phyloP scores from a whole-genome alignment of 2,329 filamentous ascomycete genomes.

The Pseudogymnoascus sp. region DNA sequence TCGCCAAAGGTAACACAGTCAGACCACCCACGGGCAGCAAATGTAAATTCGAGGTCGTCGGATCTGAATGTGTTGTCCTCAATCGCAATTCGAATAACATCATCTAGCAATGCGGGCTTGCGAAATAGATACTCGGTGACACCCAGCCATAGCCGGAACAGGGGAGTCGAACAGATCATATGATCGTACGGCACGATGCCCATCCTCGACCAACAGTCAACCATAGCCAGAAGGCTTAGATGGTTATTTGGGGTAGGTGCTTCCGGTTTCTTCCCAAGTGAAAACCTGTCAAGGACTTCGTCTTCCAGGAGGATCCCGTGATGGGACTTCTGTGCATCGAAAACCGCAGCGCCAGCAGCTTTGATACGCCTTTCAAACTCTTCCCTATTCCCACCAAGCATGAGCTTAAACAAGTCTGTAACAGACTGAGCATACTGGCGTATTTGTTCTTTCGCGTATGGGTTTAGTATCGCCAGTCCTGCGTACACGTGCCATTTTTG shows the following conservation, averaged over 20 bases:
- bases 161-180: conserved; percentile 97
- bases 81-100: conserved; percentile 76
- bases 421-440: conserved; percentile 87
- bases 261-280: conserved; percentile 56
- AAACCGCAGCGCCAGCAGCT: conserved; percentile 67
- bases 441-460: conserved; percentile 84
- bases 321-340: conserved; percentile 44
- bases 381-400: conserved; percentile 74
- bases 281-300: conserved; percentile 80
- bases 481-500: conserved; percentile 99
- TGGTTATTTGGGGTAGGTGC: conserved; percentile 78
- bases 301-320: conserved; percentile 66
- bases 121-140: conserved; percentile 96
- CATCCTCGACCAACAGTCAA: conserved; percentile 94
- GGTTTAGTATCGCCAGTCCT: conserved; percentile 92
- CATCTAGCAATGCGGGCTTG: conserved; percentile 69
- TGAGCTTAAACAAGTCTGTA: conserved; percentile 91
- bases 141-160: conserved; percentile 92
- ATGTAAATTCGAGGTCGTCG: conserved; percentile 95
- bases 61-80: conserved; percentile 87
- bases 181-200: conserved; percentile 96
- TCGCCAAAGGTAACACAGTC: conserved; percentile 86
- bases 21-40: conserved; percentile 91
- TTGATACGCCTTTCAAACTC: conserved; percentile 70
- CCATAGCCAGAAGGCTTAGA: conserved; percentile 86